Conservation (phyloP, 164 flowering plant species). For the Nymphaea colorata region DNA sequence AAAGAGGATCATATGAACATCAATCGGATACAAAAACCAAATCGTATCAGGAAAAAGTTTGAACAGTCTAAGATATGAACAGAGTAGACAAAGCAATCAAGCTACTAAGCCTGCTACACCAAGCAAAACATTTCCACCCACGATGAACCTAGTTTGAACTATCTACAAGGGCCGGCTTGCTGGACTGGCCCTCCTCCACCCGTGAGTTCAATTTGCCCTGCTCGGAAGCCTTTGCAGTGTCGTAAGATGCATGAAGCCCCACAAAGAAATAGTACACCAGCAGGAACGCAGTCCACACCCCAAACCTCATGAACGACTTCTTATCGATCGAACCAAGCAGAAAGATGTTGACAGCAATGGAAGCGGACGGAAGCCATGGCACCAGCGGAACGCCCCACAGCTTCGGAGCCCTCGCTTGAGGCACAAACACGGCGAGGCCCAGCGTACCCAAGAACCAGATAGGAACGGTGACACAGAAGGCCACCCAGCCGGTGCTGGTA, state of each 20-base stretch:
- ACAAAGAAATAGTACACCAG: conserved; percentile 39
- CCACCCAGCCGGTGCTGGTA: conserved; percentile 25
- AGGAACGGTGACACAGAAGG: conserved; percentile 18
- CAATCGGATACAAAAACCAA: too few relatives aligned
- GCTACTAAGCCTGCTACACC: too few relatives aligned
- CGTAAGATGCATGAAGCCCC: conserved; percentile 55
- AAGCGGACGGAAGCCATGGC: conserved; percentile 52
- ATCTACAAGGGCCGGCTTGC: background rate
- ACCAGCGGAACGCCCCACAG: conserved; percentile 56
- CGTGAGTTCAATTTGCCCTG: background rate
- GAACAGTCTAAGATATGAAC: too few relatives aligned
- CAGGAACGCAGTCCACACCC: conserved; percentile 26
- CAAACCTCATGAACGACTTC: conserved; percentile 40
- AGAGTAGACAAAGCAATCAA: too few relatives aligned
- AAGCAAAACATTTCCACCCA: too few relatives aligned
- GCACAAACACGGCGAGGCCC: conserved; percentile 21
- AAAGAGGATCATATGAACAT: too few relatives aligned
- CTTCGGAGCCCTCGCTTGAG: conserved; percentile 33
- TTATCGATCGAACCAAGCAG: conserved; percentile 47
- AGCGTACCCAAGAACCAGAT: conserved; percentile 40
- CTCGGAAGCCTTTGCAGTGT: conserved; percentile 23
- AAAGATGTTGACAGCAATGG: conserved; percentile 42
- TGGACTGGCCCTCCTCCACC: background rate
- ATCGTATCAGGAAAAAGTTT: too few relatives aligned
- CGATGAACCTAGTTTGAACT: background rate